Evolutionary conservation across 2,329 filamentous ascomycete genomes (phyloP), one percentile per base, ranked within the genome.

Genomic region (Didymosphaeria variabile): DNA sequence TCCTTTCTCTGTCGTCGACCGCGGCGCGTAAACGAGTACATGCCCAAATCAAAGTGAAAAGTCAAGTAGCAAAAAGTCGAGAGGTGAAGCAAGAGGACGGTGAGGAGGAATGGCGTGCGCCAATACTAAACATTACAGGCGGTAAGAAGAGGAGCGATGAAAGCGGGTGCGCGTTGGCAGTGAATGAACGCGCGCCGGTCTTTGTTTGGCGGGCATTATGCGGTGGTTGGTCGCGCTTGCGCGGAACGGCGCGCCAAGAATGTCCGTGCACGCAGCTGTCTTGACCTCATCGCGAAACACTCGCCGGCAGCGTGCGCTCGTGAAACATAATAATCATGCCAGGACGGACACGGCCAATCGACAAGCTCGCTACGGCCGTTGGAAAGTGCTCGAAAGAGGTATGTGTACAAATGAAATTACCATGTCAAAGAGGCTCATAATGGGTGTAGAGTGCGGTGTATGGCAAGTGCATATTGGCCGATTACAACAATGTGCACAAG

Each of bases 401-500:
- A 77, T 42, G 77, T 72, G 23, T 44, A n/a, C 23, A 21, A 38
- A n/a, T 40, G 6, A 36, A 31, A 23, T 4, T 4, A 31, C 21
- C 4, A 9, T 12, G 3, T 12, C 9, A 15, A 53, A 29, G 34
- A 29, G 51, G 42, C 32, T 45, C 50, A 21, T 34, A 19, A 55
- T 42, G 19, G 6, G 26, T 5, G 23, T 29, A 98, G 94, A 91
- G 92, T 55, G 85, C 92, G 2, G 83, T 87, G 13, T 99, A 98
- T 74, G 95, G 94, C 67, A 94, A 93, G 83, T 99, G 95, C 77
- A 89, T 99, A 66, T 86, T 94, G 54, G 87, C 88, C 42, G 94
- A 98, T 75, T 98, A 97, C 80, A 94, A 94, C 74, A 88, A 93
- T 4, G 88, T 97, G 3, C 87, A 93, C 70, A 97, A 97, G 75